Base-by-base conservation (phyloP, 1,139 yeast genomes). In the Lodderomyces margitis region DNA sequence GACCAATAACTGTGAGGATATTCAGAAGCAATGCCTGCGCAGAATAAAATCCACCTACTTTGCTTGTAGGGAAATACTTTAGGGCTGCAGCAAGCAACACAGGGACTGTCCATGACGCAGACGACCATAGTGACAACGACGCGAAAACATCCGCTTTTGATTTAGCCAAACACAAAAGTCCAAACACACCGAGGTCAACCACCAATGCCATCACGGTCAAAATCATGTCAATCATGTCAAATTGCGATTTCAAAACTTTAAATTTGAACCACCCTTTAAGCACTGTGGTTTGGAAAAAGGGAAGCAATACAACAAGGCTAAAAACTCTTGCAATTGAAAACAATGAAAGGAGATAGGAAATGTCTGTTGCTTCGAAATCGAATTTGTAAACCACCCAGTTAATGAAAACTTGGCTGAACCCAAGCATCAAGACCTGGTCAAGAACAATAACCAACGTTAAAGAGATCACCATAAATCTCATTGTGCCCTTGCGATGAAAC, bases 311-410 rank as follows among this genome's bases (percentile, higher is more conserved):
- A 3, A 68, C 53, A 46, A 70, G 57, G 0, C 56, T 55, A 4
- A 64, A 15, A 1, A 71, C 70, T 39, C 62, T 53, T 5, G 75
- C 55, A 1, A 77, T 51, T 38, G 87, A 83, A 1, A 74, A 49
- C 1, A 74, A 44, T 0, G 91, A 78, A 43, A 85, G 58, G 45
- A 78, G 69, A 46, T 74, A 70, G 4, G 91, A 87, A 27, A 83
- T 59, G 33, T 74, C 75, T 4, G 68, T 72, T 10, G 87, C 70
- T 3, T 66, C 64, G 87, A 92, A 83, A 12, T 71, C 54, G 57
- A 80, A 85, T 36, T 55, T 57, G 53, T 70, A 77, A 27, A 83
- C 76, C 1, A 83, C 77, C 53, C 78, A 86, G 27, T 87, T 61
- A 3, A 83, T 57, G 16, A 51, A 37, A 6, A 58, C 46, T 74